Base-by-base conservation (phyloP, 73 alveolate genomes). In the Halteria grandinella region DNA sequence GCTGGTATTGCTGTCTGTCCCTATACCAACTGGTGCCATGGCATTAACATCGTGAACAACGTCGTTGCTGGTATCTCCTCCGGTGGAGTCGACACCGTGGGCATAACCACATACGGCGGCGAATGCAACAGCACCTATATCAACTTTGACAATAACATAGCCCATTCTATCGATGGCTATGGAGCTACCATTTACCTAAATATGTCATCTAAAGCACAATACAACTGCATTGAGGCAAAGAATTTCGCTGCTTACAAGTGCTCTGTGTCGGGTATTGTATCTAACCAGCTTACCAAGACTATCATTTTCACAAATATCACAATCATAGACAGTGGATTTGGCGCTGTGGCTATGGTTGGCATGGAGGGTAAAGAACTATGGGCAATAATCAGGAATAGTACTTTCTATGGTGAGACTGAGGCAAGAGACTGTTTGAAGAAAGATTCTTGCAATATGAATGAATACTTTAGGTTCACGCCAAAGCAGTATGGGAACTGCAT, bases 371-470 rank as follows among this genome's bases (percentile, higher is more conserved):
- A 60, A 32, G 21, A 29, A 60, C 43, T 39, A 53, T 64, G 17
- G 63, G 53, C 23, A 21, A n/a, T 7, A 7, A 20, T 5, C n/a
- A 15, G 37, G 18, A 8, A 6, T 57, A 64, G 49, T 57, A 59
- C 14, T 57, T 20, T 44, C 37, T 64, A 43, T 34, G 79, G 79
- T 23, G 79, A 64, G 34, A 43, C 54, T 27, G 79, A 64, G 31
- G 63, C 63, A 3, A 23, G 32, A 44, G 79, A 64, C 49, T 64
- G 79, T 60, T 25, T 31, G 77, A 59, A 37, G 77, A 60, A 40
- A 60, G 77, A 60, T 60, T 60, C 60, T 23, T 60, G 6, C 17
- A 18, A 60, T 60, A 18, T 40, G 27, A 21, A 60, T 36, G 77
- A 60, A 36, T 60, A 59, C 25, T n/a, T n/a, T n/a, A n/a, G n/a